These are phyloP conservation scores for Bondarzewia mesenterica DNA, from an alignment of 1,284 basidiomycete genomes.

Conservation along the genomic window DNA sequence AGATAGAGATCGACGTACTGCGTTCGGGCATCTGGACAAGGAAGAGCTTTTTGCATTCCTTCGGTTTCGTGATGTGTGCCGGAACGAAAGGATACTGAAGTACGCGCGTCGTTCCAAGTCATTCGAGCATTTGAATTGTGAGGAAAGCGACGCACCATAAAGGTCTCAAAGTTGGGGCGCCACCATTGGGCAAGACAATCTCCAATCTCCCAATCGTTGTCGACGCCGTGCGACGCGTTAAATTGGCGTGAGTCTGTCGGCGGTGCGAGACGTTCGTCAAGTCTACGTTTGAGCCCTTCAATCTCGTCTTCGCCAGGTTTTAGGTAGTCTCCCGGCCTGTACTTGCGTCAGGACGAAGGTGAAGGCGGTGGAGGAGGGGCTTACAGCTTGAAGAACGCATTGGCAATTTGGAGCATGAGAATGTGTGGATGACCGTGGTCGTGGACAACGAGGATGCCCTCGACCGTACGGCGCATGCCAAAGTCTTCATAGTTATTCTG, in stretches of 20 bases:
- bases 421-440: slow-evolving; percentile 93
- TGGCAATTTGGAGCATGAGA: slow-evolving; percentile 96
- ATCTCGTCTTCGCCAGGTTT: slow-evolving; percentile 93
- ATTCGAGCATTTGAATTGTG: not conserved
- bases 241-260: slow-evolving; percentile 58
- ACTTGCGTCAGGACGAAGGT: not conserved
- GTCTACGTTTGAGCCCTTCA: slow-evolving; percentile 78
- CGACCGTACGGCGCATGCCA: slow-evolving; percentile 90
- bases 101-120: not conserved
- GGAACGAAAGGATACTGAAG: slow-evolving; percentile 92
- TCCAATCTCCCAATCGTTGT: slow-evolving; percentile 92
- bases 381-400: slow-evolving; percentile 97
- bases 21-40: slow-evolving; percentile 91
- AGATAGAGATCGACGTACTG: slow-evolving; percentile 47
- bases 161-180: slow-evolving; percentile 96
- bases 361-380: slow-evolving; percentile 21
- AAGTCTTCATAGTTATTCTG: slow-evolving; percentile 97
- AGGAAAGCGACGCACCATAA: slow-evolving; percentile 71
- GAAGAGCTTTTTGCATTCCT: slow-evolving; percentile 96
- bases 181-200: slow-evolving; percentile 96
- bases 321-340: slow-evolving; percentile 94
- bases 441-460: slow-evolving; percentile 95
- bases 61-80: slow-evolving; percentile 94
- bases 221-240: slow-evolving; percentile 62
- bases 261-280: slow-evolving; percentile 86